Percentiles rank a stretch among this genome's conserved stretches.
These are phyloP conservation scores for Umbelopsis isabellina DNA, from an alignment of 192 early-diverging fungal genomes.

Conservation along the genomic window DNA sequence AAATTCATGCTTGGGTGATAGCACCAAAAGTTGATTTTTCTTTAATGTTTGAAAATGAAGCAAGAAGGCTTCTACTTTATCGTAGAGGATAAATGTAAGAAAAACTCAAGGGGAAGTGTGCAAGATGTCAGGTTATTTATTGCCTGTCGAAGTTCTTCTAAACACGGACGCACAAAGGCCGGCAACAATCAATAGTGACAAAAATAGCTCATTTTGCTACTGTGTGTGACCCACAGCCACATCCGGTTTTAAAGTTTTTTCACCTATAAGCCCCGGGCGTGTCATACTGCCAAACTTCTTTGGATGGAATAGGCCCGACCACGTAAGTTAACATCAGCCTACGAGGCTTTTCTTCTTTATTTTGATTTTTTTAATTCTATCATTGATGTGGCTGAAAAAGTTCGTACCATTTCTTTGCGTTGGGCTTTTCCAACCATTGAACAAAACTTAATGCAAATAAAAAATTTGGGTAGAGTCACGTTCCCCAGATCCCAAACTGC, in stretches of 20 bases:
- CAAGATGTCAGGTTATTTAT: slow-evolving; percentile 21
- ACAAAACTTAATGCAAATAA: no score
- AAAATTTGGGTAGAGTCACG: background rate
- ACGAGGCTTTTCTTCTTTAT: background rate
- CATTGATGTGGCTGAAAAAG: slow-evolving; percentile 1
- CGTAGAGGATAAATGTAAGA: background rate
- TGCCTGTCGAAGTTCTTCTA: background rate
- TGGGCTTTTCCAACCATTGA: no score
- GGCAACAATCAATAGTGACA: slow-evolving; percentile 22
- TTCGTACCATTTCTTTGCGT: background rate
- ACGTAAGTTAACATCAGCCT: slow-evolving; percentile 12
- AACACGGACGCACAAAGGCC: background rate
- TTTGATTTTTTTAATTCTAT: background rate
- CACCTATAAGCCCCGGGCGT: background rate
- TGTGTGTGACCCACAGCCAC: slow-evolving; percentile 14
- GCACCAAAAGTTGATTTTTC: background rate
- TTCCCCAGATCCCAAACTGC: background rate
- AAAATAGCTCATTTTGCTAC: slow-evolving; percentile 8
- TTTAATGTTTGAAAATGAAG: background rate
- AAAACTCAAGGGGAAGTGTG: background rate
- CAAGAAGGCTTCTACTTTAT: background rate
- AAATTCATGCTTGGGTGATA: background rate
- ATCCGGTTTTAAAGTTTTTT: slow-evolving; percentile 1
- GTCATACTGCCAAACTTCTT: background rate
- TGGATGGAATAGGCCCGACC: slow-evolving; percentile 5